Base-by-base conservation (phyloP, 2,329 filamentous ascomycete species). In the Tolypocladium sp. region DNA sequence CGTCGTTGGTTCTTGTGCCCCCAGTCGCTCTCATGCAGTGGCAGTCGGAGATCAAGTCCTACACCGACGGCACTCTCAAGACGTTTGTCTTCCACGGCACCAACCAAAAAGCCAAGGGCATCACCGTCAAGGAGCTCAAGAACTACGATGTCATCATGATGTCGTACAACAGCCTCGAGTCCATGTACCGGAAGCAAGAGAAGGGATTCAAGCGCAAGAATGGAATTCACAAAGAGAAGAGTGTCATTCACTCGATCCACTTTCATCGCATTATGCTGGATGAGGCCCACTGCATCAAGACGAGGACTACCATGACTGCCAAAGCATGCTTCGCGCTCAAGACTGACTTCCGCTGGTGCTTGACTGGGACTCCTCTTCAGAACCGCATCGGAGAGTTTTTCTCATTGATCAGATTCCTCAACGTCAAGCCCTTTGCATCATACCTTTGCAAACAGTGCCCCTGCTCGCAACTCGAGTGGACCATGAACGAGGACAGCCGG, bases 301-400 rank as follows among this genome's bases (percentile, higher is more conserved):
- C 86, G 13, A 86, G 93, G 61, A 91, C 87, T 27, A 96, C 92
- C 10, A 91, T 92, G 76, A 94, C 94, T 15, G 94, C 94, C 27
- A 96, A 91, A 73, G 93, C 94, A 46, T 97, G 93, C 71, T 97
- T 97, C 70, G 92, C 92, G 1, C 79, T 99, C 49, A 87, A 92
- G 61, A 90, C 89, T 22, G 86, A 83, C 22, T 96, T 94, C 75
- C 95, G 95, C 67, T 97, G 94, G 91, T 99, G 94, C 70, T 79
- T 99, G 60, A 94, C 90, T 20, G 94, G 94, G 10, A 99, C 94
- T 1, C 94, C 94, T 0, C 85, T 99, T 1, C 94, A 99, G 72
- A 99, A 97, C 69, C 89, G 93, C 57, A 97, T 97, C 64, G 93
- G 94, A 68, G 93, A 97, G 71, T 95, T 97, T 73, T 97, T 97